phyloP scores from a whole-genome alignment of 78 protist species.

The Protostelium mycophagum region DNA sequence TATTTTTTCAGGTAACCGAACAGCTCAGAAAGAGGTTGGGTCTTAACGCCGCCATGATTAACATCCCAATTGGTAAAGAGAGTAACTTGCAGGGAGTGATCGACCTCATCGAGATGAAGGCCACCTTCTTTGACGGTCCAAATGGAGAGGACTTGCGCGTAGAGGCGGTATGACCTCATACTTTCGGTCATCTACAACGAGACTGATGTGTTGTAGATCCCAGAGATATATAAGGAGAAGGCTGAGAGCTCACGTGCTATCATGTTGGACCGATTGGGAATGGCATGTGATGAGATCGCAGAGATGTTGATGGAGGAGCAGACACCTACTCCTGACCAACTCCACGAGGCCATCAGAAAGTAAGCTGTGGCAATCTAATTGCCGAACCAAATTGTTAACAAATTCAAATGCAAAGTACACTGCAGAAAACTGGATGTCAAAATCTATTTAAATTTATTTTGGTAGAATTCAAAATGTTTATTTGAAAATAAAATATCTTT shows the following conservation, averaged over 20 bases:
- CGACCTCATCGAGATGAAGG: conserved; percentile 74
- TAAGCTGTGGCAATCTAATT: too few species aligned
- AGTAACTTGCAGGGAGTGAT: conserved; percentile 71
- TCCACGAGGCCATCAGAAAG: background rate
- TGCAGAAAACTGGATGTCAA: too few species aligned
- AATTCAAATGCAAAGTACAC: too few species aligned
- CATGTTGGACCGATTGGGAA: conserved; percentile 54
- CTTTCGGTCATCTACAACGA: background rate
- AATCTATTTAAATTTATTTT: too few species aligned
- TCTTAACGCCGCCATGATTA: conserved; percentile 81
- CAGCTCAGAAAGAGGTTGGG: conserved; percentile 68
- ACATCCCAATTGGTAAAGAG: conserved; percentile 79
- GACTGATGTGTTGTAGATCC: conserved; percentile 11
- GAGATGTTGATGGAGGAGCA: conserved; percentile 44
- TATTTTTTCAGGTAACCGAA: conserved; percentile 12
- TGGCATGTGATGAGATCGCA: conserved; percentile 67
- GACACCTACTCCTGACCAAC: conserved; percentile 9
- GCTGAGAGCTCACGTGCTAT: conserved; percentile 9
- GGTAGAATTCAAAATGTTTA: too few species aligned
- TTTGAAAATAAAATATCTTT: too few species aligned
- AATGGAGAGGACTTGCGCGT: background rate
- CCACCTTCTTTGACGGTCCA: conserved; percentile 31
- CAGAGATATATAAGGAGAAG: conserved; percentile 11
- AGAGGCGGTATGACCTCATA: background rate
- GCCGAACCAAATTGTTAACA: too few species aligned